Evolutionary conservation across 1,284 basidiomycete genomes (phyloP), one percentile per base, ranked within the genome.

Genomic region (Meira nashicola): DNA sequence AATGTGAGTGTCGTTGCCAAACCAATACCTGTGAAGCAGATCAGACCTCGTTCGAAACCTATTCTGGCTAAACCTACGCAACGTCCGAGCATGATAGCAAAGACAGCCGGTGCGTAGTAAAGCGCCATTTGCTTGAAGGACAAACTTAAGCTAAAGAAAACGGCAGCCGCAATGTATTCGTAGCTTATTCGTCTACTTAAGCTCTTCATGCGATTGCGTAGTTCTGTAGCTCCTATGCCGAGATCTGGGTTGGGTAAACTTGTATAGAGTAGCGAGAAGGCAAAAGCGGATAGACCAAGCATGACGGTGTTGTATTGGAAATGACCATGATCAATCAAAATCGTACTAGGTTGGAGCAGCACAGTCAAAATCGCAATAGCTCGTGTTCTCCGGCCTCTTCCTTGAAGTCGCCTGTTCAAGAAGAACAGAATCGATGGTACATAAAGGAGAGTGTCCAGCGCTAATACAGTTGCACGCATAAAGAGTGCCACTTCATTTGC

Each of bases 71-170:
- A 80, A 88, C 94, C 41, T 86, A 89, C 14, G 92, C 74, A 76
- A 10, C 76, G 69, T 5, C 76, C 76, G 0, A 78, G 63, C 74
- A 78, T 76, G 54, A 74, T 56, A 17, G 73, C 71, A 53, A 77
- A 76, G 2, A 78, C 63, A 2, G 89, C 91, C 7, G 93, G 93
- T 0, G 90, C 89, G 77, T 91, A 96, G 78, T 94, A 95, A 11
- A 96, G 81, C 4, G 89, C 87, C 91, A 95, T 95, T 79, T 95
- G 92, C 79, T 96, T 95, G 83, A 95, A 95, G 2, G 87, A 84
- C 15, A 96, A 83, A 67, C 89, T 89, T 38, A 87, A 81, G 8
- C 89, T 88, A 68, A 95, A 94, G 63, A 83, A 85, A n/a, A 89
- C 75, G 6, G 90, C 89, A 0, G 89, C 92, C 0, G 86, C 66